Evolutionary conservation across 352 stramenopile genomes (phyloP).

Genomic region (Phytophthora tentaculata): DNA sequence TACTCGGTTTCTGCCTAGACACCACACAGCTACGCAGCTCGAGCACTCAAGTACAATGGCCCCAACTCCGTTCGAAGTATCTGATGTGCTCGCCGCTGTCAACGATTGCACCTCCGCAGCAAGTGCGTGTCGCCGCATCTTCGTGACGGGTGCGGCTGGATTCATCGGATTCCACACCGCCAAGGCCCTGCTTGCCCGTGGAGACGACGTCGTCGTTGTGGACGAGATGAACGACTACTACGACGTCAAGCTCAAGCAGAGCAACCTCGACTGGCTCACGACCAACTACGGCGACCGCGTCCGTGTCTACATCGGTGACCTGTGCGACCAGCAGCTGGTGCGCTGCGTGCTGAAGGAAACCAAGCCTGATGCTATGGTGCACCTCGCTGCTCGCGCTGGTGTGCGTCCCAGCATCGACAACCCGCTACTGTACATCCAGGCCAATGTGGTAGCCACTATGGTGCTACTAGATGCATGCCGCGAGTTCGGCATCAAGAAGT

Average conservation of each 20-base stretch:
- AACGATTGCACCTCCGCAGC: neutral
- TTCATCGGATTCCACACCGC: constrained; percentile 98
- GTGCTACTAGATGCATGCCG: constrained; percentile 93
- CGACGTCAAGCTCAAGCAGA: constrained; percentile 96
- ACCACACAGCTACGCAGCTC: neutral
- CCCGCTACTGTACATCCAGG: constrained; percentile 98
- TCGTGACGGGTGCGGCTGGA: constrained; percentile 95
- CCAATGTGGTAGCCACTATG: constrained; percentile 95
- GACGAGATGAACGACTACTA: constrained; percentile 99
- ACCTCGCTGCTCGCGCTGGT: constrained; percentile 96
- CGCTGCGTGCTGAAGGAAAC: constrained; percentile 89
- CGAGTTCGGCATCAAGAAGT: constrained; percentile 92
- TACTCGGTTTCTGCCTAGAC: neutral
- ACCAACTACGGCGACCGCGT: constrained; percentile 66
- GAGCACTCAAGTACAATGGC: constrained; percentile 9
- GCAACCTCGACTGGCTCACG: constrained; percentile 91
- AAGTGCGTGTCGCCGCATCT: constrained; percentile 28
- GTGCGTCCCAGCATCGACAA: constrained; percentile 98
- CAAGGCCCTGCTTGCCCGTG: constrained; percentile 83
- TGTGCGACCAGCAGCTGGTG: constrained; percentile 95
- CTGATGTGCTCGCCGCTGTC: constrained; percentile 15
- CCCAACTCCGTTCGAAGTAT: constrained; percentile 27
- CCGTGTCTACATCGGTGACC: constrained; percentile 90
- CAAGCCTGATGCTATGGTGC: constrained; percentile 87
- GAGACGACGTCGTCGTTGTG: constrained; percentile 95